These are phyloP conservation scores for Euryodendron excelsum DNA, from an alignment of 148 eudicot species.

Conservation along the genomic window DNA sequence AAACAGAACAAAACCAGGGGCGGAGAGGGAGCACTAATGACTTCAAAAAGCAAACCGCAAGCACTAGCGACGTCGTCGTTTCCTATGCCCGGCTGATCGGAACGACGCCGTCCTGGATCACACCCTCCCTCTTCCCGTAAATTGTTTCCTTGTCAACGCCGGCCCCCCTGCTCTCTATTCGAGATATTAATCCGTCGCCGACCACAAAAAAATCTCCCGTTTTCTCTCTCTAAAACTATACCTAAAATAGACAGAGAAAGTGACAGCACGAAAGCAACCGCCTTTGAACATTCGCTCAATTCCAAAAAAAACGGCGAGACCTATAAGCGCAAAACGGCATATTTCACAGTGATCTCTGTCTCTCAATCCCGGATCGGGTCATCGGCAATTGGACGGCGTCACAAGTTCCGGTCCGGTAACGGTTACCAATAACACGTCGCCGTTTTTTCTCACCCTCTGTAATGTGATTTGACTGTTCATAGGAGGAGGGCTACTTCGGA, in stretches of 20 bases:
- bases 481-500: not conserved
- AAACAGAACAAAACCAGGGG: too few relatives aligned
- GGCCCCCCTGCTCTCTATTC: too few relatives aligned
- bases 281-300: not conserved
- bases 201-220: not conserved
- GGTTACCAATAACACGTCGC: not conserved
- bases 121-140: too few relatives aligned
- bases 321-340: not conserved
- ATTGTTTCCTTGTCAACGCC: too few relatives aligned
- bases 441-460: not conserved
- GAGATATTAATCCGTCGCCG: slow-evolving; percentile 8
- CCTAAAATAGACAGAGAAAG: not conserved
- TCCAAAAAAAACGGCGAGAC: not conserved
- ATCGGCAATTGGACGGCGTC: not conserved
- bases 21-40: too few relatives aligned
- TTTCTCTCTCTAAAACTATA: slow-evolving; percentile 9
- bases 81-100: too few relatives aligned
- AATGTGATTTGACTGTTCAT: not conserved
- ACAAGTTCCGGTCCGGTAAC: too few relatives aligned
- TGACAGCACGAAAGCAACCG: not conserved
- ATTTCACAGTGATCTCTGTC: not conserved
- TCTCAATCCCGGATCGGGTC: not conserved
- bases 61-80: too few relatives aligned
- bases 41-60: too few relatives aligned
- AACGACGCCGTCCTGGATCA: too few relatives aligned